Percentiles rank a stretch among this genome's conserved stretches.
These are phyloP conservation scores for Neurospora pannonica DNA, from an alignment of 495 filamentous ascomycete species.

Conservation along the genomic window DNA sequence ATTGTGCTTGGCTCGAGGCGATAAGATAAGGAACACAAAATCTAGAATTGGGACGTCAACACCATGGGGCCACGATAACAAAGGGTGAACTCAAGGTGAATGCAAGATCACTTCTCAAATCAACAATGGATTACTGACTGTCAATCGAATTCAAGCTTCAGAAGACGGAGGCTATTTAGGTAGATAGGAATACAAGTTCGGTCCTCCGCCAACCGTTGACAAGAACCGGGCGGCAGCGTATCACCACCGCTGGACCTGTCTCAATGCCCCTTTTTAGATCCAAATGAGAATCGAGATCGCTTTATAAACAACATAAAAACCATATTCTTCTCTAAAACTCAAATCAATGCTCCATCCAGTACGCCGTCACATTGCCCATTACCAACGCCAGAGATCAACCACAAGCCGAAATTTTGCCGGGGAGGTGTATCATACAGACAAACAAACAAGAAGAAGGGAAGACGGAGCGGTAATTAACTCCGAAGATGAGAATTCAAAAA, in stretches of 20 bases:
- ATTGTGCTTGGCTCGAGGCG: not conserved
- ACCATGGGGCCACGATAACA: not conserved
- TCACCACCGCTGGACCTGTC: not conserved
- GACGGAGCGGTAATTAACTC: not conserved
- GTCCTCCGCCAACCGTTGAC: not conserved
- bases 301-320: constrained; percentile 10
- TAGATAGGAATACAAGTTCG: not conserved
- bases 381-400: constrained; percentile 25
- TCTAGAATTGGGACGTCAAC: not conserved
- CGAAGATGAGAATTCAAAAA: constrained; percentile 1
- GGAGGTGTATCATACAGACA: constrained; percentile 30
- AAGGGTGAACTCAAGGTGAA: not conserved
- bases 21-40: not conserved
- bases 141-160: not conserved
- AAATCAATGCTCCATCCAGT: constrained; percentile 12
- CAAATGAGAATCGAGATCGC: constrained; percentile 11
- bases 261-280: constrained; percentile 9
- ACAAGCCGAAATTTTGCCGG: constrained; percentile 13
- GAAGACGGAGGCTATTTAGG: not conserved
- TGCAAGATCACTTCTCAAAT: not conserved
- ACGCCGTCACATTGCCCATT: constrained; percentile 20
- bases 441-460: constrained; percentile 9
- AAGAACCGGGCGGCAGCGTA: not conserved
- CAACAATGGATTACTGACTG: not conserved
- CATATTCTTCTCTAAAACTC: constrained; percentile 4